phyloP scores from a whole-genome alignment of 2,329 filamentous ascomycete species.

The Rachicladosporium sp. region DNA sequence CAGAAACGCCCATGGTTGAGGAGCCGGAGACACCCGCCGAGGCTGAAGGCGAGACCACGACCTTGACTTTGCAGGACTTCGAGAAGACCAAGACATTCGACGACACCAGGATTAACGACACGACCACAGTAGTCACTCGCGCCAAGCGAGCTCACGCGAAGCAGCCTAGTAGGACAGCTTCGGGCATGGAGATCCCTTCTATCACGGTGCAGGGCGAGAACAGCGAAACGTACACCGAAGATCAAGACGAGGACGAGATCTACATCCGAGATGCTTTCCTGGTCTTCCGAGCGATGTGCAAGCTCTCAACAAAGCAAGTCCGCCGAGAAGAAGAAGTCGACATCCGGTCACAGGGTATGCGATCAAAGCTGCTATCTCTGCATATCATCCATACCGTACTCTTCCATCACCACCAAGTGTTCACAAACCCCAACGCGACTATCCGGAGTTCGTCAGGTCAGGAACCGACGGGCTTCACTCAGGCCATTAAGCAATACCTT shows the following conservation, averaged over 20 bases:
- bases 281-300: constrained; percentile 94
- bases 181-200: constrained; percentile 30
- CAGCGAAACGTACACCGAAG: constrained; percentile 47
- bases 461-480: constrained; percentile 78
- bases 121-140: constrained; percentile 53
- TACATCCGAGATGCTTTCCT: constrained; percentile 96
- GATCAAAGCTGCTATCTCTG: constrained; percentile 87
- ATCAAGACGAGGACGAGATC: constrained; percentile 84
- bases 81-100: constrained; percentile 56
- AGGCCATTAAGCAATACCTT: constrained; percentile 93
- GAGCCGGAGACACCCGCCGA: constrained; percentile 30
- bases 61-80: constrained; percentile 57
- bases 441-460: constrained; percentile 85
- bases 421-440: constrained; percentile 81
- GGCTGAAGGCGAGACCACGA: constrained; percentile 29
- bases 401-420: constrained; percentile 84
- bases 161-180: constrained; percentile 27
- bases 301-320: constrained; percentile 84
- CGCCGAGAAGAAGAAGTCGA: constrained; percentile 87
- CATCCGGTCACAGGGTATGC: constrained; percentile 87
- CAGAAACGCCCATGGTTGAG: constrained; percentile 15
- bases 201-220: constrained; percentile 22
- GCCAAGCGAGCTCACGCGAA: constrained; percentile 31
- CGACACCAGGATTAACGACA: constrained; percentile 52
- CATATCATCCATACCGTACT: constrained; percentile 91